These are phyloP conservation scores for Ganoderma meredithae DNA, from an alignment of 1,284 basidiomycete species.

Conservation along the genomic window DNA sequence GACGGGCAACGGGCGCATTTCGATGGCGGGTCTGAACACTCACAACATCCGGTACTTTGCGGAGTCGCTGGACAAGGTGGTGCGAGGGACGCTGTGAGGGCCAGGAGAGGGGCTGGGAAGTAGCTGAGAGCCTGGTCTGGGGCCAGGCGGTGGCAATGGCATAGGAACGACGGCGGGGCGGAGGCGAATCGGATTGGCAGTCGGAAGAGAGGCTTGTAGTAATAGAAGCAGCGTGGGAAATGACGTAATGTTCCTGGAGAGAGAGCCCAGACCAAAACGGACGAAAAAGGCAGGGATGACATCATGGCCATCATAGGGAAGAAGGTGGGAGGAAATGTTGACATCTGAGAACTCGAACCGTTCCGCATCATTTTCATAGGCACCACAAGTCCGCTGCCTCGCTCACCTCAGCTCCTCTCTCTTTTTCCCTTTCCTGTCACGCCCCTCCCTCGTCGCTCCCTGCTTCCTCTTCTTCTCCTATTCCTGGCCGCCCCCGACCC, in stretches of 20 bases:
- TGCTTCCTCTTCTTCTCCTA: conserved; percentile 24
- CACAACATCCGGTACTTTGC: conserved; percentile 84
- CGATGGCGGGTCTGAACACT: conserved; percentile 85
- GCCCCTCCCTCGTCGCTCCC: conserved; percentile 18
- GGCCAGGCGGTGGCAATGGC: conserved; percentile 1
- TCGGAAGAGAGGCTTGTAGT: conserved; percentile 18
- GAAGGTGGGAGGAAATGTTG: conserved; percentile 26
- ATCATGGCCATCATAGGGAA: conserved; percentile 29
- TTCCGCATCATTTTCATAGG: conserved; percentile 34
- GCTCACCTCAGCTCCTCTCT: conserved; percentile 13
- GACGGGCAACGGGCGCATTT: conserved; percentile 87
- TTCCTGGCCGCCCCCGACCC: conserved; percentile 2
- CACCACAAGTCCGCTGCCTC: conserved; percentile 18
- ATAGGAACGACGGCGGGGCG: conserved; percentile 7
- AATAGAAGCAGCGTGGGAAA: conserved; percentile 34
- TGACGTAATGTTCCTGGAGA: conserved; percentile 36
- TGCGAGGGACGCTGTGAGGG: conserved; percentile 59
- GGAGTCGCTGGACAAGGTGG: conserved; percentile 74
- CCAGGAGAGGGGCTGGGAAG: conserved; percentile 3
- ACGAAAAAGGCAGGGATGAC: conserved; percentile 31
- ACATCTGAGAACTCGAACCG: conserved; percentile 30
- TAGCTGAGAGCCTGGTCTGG: background rate
- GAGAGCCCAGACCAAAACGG: conserved; percentile 22
- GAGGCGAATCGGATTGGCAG: conserved; percentile 3
- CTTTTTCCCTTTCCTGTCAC: conserved; percentile 12